These are phyloP conservation scores for Mucor piriformis DNA, from an alignment of 371 early-diverging fungal species.

Conservation along the genomic window DNA sequence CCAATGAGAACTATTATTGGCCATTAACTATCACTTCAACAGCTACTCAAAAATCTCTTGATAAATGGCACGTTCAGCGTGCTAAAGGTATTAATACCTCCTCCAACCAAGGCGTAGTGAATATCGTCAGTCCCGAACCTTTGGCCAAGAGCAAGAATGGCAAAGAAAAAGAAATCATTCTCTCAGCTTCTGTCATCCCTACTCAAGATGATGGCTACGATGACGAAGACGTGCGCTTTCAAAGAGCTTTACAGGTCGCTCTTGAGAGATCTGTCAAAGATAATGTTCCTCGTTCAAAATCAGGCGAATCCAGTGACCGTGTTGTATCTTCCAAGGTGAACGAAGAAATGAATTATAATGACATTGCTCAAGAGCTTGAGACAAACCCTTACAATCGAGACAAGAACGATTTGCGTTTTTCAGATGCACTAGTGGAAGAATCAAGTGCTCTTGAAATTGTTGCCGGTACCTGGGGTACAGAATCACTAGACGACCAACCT, in stretches of 20 bases:
- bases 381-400: background rate
- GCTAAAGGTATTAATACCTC: conserved; percentile 1
- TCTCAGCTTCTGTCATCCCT: background rate
- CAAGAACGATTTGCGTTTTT: too few relatives aligned
- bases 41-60: conserved; percentile 17
- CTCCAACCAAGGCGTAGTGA: background rate
- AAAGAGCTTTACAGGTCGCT: conserved; percentile 28
- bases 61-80: conserved; percentile 26
- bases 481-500: background rate
- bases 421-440: background rate
- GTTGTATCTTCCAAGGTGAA: background rate
- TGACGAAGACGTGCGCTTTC: conserved; percentile 25
- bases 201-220: conserved; percentile 28
- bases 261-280: conserved; percentile 24
- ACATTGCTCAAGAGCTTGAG: background rate
- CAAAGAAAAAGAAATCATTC: background rate
- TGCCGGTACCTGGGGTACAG: conserved; percentile 3
- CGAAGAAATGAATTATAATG: background rate
- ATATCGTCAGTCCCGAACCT: background rate
- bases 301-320: conserved; percentile 2
- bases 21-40: conserved; percentile 18
- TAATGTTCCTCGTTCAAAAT: too few relatives aligned
- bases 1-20: conserved; percentile 25
- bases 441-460: background rate
- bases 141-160: background rate